Conservation (phyloP, 495 filamentous ascomycete species). For the Lepidopterella palustris region DNA sequence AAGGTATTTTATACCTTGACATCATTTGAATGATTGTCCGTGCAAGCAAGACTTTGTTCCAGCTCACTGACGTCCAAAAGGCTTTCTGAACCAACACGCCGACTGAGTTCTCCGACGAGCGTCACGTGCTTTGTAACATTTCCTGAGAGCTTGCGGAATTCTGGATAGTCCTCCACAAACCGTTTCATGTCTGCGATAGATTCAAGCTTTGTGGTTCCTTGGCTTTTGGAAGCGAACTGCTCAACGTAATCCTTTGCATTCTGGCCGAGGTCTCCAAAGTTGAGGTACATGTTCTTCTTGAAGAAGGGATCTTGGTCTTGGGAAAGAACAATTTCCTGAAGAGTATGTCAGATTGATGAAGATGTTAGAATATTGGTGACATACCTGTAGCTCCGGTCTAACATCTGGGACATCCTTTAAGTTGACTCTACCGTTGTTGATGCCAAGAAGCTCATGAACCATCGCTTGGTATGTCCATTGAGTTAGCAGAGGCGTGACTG, state of each 20-base stretch:
- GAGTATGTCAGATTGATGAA: conserved; percentile 1
- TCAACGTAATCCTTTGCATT: conserved; percentile 99
- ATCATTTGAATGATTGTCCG: conserved; percentile 84
- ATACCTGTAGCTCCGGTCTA: conserved; percentile 70
- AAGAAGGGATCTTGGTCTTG: conserved; percentile 99
- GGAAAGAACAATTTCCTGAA: conserved; percentile 79
- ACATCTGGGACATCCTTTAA: conserved; percentile 82
- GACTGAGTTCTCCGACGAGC: conserved; percentile 84
- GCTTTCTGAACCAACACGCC: conserved; percentile 74
- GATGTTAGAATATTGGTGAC: neutral
- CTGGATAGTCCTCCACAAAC: conserved; percentile 97
- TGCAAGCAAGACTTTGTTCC: conserved; percentile 94
- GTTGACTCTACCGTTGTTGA: conserved; percentile 86
- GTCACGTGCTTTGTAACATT: conserved; percentile 99
- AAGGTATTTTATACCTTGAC: conserved; percentile 57
- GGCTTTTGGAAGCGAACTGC: conserved; percentile 91
- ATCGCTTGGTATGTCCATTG: conserved; percentile 99
- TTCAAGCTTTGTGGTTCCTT: conserved; percentile 88
- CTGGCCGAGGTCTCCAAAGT: conserved; percentile 93
- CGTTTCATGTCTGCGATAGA: conserved; percentile 98
- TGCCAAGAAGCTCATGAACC: conserved; percentile 94
- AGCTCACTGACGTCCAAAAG: conserved; percentile 91
- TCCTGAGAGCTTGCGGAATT: conserved; percentile 91
- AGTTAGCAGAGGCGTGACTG: conserved; percentile 87
- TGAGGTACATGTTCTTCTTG: conserved; percentile 99